Evolutionary conservation across 2,329 filamentous ascomycete genomes (phyloP).

Genomic region (Onygenales sp.): DNA sequence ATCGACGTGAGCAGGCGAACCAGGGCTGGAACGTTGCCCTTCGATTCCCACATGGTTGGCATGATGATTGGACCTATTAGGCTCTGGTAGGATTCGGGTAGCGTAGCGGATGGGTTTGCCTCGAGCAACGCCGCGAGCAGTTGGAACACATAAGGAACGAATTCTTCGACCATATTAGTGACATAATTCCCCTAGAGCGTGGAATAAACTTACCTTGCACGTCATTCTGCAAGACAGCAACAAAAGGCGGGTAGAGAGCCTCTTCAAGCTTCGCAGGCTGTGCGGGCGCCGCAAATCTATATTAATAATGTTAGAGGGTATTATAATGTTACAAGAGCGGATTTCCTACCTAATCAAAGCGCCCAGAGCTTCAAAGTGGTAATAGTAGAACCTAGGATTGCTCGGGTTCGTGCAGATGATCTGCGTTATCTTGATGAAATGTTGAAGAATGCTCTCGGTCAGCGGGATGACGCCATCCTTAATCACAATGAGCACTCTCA

Average conservation of each 20-base stretch:
- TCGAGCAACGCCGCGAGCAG: slow-evolving; percentile 86
- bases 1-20: slow-evolving; percentile 76
- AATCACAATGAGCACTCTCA: slow-evolving; percentile 93
- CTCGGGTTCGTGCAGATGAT: slow-evolving; percentile 92
- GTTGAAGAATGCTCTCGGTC: slow-evolving; percentile 67
- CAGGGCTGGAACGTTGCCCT: slow-evolving; percentile 86
- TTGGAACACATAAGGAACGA: slow-evolving; percentile 94
- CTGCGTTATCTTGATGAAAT: slow-evolving; percentile 80
- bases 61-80: slow-evolving; percentile 70
- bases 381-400: slow-evolving; percentile 97
- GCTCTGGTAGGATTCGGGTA: slow-evolving; percentile 72
- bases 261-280: slow-evolving; percentile 68
- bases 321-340: not conserved
- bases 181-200: not conserved
- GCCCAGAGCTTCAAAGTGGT: slow-evolving; percentile 89
- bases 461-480: slow-evolving; percentile 69
- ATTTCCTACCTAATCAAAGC: slow-evolving; percentile 61
- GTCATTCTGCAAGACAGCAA: slow-evolving; percentile 67
- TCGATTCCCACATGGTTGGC: slow-evolving; percentile 80
- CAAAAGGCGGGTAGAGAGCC: slow-evolving; percentile 74
- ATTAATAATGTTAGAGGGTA: not conserved
- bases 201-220: slow-evolving; percentile 54
- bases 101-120: slow-evolving; percentile 65
- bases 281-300: slow-evolving; percentile 54
- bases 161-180: slow-evolving; percentile 52